These are phyloP conservation scores for Kwoniella shivajii DNA, from an alignment of 1,284 basidiomycete genomes.

Conservation along the genomic window DNA sequence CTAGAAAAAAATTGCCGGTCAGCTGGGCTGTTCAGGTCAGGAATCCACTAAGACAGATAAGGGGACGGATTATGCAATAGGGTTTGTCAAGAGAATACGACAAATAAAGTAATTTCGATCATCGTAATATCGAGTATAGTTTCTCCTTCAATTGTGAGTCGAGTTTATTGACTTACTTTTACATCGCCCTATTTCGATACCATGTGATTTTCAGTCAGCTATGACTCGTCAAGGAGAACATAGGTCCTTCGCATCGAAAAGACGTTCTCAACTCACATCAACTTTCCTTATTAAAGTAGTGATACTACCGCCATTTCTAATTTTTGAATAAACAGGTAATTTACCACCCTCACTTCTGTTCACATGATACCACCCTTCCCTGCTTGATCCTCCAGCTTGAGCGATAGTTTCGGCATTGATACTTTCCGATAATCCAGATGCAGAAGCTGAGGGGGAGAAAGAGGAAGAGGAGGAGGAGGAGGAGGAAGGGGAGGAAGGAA, in stretches of 20 bases:
- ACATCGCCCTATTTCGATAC: constrained; percentile 21
- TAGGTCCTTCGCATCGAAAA: too few relatives aligned
- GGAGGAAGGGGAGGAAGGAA: not conserved
- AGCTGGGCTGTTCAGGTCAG: too few relatives aligned
- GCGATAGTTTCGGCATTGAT: not conserved
- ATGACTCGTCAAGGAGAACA: too few relatives aligned
- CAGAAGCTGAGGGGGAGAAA: not conserved
- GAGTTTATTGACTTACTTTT: constrained; percentile 24
- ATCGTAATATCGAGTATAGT: not conserved
- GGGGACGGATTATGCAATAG: not conserved
- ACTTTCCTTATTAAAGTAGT: constrained; percentile 42
- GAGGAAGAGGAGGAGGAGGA: not conserved
- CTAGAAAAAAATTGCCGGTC: too few relatives aligned
- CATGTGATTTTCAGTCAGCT: not conserved
- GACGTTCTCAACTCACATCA: constrained; percentile 25
- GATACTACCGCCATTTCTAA: constrained; percentile 30
- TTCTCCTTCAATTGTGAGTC: too few relatives aligned
- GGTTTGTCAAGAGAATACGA: too few relatives aligned
- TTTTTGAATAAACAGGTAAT: constrained; percentile 45
- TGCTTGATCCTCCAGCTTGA: not conserved
- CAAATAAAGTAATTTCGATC: not conserved
- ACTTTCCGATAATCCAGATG: not conserved
- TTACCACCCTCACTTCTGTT: constrained; percentile 17
- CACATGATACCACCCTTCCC: constrained; percentile 17
- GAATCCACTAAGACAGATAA: not conserved